Evolutionary conservation across 2,329 filamentous ascomycete genomes (phyloP).

Genomic region (Botrytis aclada): DNA sequence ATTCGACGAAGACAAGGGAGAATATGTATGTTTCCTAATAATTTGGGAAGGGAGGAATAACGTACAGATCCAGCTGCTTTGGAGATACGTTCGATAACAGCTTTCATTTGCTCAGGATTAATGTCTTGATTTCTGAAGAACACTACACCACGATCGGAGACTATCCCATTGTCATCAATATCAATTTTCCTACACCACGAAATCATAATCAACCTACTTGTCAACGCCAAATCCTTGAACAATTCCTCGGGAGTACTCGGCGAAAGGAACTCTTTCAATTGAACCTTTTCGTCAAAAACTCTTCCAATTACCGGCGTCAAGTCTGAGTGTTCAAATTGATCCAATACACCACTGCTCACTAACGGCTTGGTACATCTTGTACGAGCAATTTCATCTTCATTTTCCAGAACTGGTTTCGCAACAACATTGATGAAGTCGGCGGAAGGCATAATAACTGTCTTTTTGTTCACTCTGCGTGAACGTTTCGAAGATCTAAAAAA

Average conservation of each 20-base stretch:
- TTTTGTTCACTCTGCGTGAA: background rate
- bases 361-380: constrained; percentile 19
- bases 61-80: constrained; percentile 16
- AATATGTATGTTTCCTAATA: background rate
- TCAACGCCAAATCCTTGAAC: constrained; percentile 56
- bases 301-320: constrained; percentile 43
- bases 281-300: constrained; percentile 52
- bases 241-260: background rate
- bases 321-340: constrained; percentile 26
- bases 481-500: background rate
- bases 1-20: background rate
- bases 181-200: background rate
- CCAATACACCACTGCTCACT: constrained; percentile 23
- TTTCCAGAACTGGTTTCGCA: background rate
- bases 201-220: constrained; percentile 37
- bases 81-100: constrained; percentile 39
- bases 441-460: background rate
- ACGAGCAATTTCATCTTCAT: constrained; percentile 13
- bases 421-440: constrained; percentile 7
- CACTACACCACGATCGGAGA: constrained; percentile 61
- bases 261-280: constrained; percentile 56
- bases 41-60: background rate
- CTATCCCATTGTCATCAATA: constrained; percentile 41
- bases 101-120: constrained; percentile 43
- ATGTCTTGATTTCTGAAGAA: constrained; percentile 50